Base-by-base conservation (phyloP, 495 filamentous ascomycete genomes). In the Hyphodiscus hymeniophilus region DNA sequence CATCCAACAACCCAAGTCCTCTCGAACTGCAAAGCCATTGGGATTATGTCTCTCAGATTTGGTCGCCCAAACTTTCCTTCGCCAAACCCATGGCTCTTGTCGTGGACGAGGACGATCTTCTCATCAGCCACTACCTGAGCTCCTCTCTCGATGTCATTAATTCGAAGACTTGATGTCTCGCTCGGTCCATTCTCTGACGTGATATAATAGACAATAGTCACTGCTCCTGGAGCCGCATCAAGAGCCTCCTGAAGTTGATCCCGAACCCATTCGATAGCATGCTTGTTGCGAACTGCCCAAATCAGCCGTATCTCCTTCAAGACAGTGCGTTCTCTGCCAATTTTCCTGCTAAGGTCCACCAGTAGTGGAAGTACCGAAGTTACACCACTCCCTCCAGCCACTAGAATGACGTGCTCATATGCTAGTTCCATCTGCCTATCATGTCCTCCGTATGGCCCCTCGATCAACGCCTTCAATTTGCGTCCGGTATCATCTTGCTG, bases 401-500 rank as follows among this genome's bases (percentile, higher is more conserved):
- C 77, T 55, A 89, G 75, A 20, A 88, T 68, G 5, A 86, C 78
- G 32, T 80, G 77, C 39, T 89, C 83, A 55, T 88, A 89, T 7
- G 82, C n/a, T 0, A 47, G 74, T 32, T 85, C 80, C 44, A 89
- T 69, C 23, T 3, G 17, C 3, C 79, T 72, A 17, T 81, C 69
- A 20, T 77, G 70, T 69, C 85, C 85, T 11, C 85, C 85, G 47
- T 90, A 90, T 0, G 85, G 85, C 0, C 85, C 85, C 52, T 89
- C 85, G 3, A 90, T 3, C 3, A 13, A 5, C 6, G 20, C 13
- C 5, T 5, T 10, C 10, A 10, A 4, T 28, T 28, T 28, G 13
- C 13, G 18, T 16, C 18, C 28, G 3, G 28, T 15, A 3, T 21
- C 56, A 40, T 82, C 77, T 7, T 4, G 5, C 16, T 36, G 33